These are phyloP conservation scores for Metschnikowia matae DNA, from an alignment of 805 yeast genomes.

Conservation along the genomic window DNA sequence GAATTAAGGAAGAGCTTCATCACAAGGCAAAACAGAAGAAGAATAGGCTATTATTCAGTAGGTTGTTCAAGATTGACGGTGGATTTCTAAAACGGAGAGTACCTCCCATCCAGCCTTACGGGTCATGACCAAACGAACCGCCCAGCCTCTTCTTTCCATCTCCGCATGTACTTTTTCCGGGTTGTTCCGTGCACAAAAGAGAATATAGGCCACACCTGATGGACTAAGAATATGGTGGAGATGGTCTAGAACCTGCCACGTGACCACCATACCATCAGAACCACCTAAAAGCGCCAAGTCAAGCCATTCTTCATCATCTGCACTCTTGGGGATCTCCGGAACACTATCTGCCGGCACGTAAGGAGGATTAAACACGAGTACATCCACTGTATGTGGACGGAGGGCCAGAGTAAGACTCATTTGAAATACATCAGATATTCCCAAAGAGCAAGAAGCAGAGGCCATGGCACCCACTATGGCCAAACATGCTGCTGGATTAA, in stretches of 20 bases:
- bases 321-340: conserved; percentile 33
- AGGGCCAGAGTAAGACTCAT: no score
- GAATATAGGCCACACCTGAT: conserved; percentile 75
- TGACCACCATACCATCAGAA: conserved; percentile 81
- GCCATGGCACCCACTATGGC: no score
- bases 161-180: conserved; percentile 56
- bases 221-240: conserved; percentile 51
- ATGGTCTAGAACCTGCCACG: conserved; percentile 55
- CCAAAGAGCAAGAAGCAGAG: no score
- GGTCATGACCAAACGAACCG: conserved; percentile 45
- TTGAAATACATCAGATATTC: no score
- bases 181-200: conserved; percentile 87
- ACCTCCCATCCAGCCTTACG: conserved; percentile 97
- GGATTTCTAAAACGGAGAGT: conserved; percentile 66
- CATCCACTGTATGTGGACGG: no score
- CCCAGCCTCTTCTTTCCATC: conserved; percentile 54
- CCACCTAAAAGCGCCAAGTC: conserved; percentile 93
- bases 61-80: neutral
- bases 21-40: no score
- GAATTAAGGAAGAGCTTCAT: no score
- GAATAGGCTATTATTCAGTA: no score
- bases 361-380: no score
- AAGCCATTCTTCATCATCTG: conserved; percentile 62
- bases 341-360: no score
- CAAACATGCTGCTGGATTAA: no score